Evolutionary conservation across 495 filamentous ascomycete species (phyloP).

Genomic region (Ramalina intermedia): DNA sequence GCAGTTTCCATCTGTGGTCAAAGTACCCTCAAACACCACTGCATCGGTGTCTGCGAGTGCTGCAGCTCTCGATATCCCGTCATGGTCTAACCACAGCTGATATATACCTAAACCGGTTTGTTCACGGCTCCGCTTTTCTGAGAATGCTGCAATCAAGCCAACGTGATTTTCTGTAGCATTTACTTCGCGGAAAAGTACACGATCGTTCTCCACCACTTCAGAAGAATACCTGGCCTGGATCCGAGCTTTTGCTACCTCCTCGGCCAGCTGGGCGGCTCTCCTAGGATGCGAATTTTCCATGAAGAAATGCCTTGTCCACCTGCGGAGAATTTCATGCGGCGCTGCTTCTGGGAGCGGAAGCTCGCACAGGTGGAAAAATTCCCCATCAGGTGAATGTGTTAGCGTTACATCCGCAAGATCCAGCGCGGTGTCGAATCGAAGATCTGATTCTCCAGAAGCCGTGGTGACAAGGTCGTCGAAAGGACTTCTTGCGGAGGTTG

Average conservation of each 20-base stretch:
- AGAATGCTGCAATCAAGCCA: conserved; percentile 58
- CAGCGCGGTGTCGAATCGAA: conserved; percentile 61
- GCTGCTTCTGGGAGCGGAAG: background rate
- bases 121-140: conserved; percentile 29
- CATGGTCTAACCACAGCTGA: too few relatives aligned
- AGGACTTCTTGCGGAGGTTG: conserved; percentile 18
- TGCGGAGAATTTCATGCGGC: background rate
- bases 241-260: conserved; percentile 75
- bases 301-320: conserved; percentile 4
- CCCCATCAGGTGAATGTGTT: conserved; percentile 61
- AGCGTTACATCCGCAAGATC: conserved; percentile 56
- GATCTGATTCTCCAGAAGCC: conserved; percentile 44
- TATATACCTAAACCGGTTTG: background rate
- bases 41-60: too few relatives aligned
- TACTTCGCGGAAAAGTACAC: conserved; percentile 63
- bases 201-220: conserved; percentile 57
- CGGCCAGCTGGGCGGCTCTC: conserved; percentile 58
- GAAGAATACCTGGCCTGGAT: conserved; percentile 76
- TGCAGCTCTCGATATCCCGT: too few relatives aligned
- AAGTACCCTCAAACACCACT: too few relatives aligned
- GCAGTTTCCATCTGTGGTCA: too few relatives aligned
- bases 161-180: conserved; percentile 43
- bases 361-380: conserved; percentile 40
- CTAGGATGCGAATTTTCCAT: conserved; percentile 56
- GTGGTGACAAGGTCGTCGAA: conserved; percentile 26